Conservation (phyloP, 441 rosid species). For the Pelargonium myrrhifolium region DNA sequence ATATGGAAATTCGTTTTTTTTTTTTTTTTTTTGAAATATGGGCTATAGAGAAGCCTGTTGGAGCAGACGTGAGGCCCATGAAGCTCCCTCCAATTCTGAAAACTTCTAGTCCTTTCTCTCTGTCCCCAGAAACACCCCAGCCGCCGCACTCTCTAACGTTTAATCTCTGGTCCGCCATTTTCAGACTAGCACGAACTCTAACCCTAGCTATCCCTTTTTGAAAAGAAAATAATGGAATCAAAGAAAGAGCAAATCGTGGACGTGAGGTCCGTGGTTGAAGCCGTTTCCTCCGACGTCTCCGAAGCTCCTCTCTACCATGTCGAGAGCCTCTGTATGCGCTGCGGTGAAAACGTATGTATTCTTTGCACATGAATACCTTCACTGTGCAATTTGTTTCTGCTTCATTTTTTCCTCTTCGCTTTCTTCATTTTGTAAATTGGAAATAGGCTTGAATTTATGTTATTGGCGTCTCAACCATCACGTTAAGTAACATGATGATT, state of each 20-base stretch:
- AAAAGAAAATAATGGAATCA: conserved; percentile 20
- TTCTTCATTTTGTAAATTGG: not conserved
- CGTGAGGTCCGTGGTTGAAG: conserved; percentile 79
- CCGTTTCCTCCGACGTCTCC: conserved; percentile 45
- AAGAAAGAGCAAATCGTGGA: conserved; percentile 40
- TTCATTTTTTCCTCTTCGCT: not conserved
- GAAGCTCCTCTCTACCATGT: conserved; percentile 69
- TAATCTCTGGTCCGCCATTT: too few relatives aligned
- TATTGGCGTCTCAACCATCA: not conserved
- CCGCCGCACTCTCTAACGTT: too few relatives aligned
- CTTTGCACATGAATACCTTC: not conserved
- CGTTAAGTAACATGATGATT: not conserved
- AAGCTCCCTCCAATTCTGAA: too few relatives aligned
- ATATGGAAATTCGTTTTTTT: too few relatives aligned
- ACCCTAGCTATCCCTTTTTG: not conserved
- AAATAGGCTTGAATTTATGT: not conserved
- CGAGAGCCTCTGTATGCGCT: conserved; percentile 95
- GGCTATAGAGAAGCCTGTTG: too few relatives aligned
- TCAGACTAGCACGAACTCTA: not conserved
- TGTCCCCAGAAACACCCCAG: too few relatives aligned
- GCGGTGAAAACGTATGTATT: conserved; percentile 55
- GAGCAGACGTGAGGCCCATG: too few relatives aligned
- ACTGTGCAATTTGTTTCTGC: not conserved
- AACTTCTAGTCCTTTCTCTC: too few relatives aligned
- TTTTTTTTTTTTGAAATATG: too few relatives aligned